A percentile compares a stretch with the other conserved stretches of the same genome.
These are phyloP conservation scores for Trichoderma aggressivum DNA, from an alignment of 2,329 filamentous ascomycete genomes.

Conservation along the genomic window DNA sequence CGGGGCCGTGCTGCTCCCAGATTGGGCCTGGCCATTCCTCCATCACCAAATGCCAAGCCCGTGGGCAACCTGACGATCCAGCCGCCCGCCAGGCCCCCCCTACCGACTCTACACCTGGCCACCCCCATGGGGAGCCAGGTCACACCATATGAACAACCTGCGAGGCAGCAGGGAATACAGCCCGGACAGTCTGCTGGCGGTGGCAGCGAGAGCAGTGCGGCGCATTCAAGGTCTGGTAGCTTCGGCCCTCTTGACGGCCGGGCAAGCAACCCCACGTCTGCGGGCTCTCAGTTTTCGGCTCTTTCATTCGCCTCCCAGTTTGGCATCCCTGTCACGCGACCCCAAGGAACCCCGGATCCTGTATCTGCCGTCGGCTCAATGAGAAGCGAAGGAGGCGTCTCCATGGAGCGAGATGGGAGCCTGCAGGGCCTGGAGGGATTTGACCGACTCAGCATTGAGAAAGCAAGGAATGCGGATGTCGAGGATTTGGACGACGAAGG, in stretches of 20 bases:
- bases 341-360: slow-evolving; percentile 73
- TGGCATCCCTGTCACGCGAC: slow-evolving; percentile 62
- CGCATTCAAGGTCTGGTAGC: slow-evolving; percentile 79
- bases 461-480: slow-evolving; percentile 79
- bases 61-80: slow-evolving; percentile 52
- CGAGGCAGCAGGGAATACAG: slow-evolving; percentile 49
- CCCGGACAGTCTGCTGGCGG: slow-evolving; percentile 67
- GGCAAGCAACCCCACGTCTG: slow-evolving; percentile 77
- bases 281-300: slow-evolving; percentile 81
- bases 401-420: slow-evolving; percentile 82
- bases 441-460: slow-evolving; percentile 77
- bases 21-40: slow-evolving; percentile 85
- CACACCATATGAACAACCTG: slow-evolving; percentile 65
- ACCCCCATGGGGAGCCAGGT: slow-evolving; percentile 82
- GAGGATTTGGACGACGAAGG: slow-evolving; percentile 93
- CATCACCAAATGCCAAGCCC: slow-evolving; percentile 77
- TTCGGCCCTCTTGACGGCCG: slow-evolving; percentile 74
- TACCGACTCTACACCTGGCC: slow-evolving; percentile 78
- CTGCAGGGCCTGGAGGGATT: slow-evolving; percentile 73
- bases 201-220: slow-evolving; percentile 74
- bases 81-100: slow-evolving; percentile 47
- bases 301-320: slow-evolving; percentile 75
- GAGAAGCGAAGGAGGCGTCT: slow-evolving; percentile 66
- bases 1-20: slow-evolving; percentile 67
- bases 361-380: slow-evolving; percentile 83